Percentiles rank a stretch among this genome's conserved stretches.
Evolutionary conservation across 306 rosid genomes (phyloP).

Genomic region (Calophaca sinica): DNA sequence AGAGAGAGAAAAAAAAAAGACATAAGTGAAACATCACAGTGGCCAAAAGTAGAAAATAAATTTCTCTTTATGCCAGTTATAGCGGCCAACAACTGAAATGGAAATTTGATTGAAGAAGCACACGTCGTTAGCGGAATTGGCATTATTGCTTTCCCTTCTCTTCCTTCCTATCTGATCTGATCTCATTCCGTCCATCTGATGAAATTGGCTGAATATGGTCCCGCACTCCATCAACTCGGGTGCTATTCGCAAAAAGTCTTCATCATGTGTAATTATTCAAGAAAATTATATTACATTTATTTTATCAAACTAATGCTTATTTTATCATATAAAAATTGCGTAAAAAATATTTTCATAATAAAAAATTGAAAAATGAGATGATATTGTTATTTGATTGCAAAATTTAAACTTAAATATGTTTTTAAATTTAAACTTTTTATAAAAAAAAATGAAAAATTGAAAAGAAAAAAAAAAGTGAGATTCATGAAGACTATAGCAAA

Average conservation of each 20-base stretch:
- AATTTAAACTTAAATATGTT: too few species aligned
- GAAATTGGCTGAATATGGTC: background rate
- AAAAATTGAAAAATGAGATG: too few species aligned
- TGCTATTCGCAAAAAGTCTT: too few species aligned
- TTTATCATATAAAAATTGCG: too few species aligned
- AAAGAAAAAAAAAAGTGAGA: background rate
- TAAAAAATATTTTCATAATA: too few species aligned
- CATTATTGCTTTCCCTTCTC: conserved; percentile 27
- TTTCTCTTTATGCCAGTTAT: background rate
- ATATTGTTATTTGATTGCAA: too few species aligned
- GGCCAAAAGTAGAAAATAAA: conserved; percentile 13
- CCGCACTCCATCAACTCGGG: too few species aligned
- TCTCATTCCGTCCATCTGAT: background rate
- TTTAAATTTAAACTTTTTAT: too few species aligned
- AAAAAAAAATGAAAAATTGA: background rate
- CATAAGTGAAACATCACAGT: background rate
- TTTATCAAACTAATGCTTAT: too few species aligned
- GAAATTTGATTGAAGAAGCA: conserved; percentile 22
- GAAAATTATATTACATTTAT: too few species aligned
- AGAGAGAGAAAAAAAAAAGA: too few species aligned
- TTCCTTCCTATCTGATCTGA: background rate
- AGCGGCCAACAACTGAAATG: conserved; percentile 16
- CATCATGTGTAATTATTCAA: too few species aligned
- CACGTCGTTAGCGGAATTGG: background rate
- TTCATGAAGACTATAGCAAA: background rate